Base-by-base conservation (phyloP, 192 early-diverging fungal species). In the Coemansia sp. region DNA sequence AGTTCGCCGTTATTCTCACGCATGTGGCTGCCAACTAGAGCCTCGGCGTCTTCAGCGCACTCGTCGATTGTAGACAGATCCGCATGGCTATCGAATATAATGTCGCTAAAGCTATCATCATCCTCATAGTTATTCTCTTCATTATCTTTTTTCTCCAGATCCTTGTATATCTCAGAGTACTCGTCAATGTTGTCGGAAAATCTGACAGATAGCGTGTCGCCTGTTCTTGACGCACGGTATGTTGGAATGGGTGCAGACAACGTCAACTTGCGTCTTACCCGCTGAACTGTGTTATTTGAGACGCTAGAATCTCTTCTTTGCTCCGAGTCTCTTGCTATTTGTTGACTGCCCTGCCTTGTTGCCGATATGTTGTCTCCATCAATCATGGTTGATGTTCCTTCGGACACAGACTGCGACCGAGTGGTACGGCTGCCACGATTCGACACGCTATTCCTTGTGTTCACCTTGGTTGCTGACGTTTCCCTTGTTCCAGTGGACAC, bases 221-320 rank as follows among this genome's bases (percentile, higher is more conserved):
- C 64, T 18, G 37, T 21, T 42, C 69, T 63, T 5, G 52, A 50
- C 9, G 76, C 59, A 10, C 67, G 70, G 38, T 73, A 73, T 11
- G 71, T 68, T 0, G 77, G 68, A 7, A 74, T 23, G 18, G 38
- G 62, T 0, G 60, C 63, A 1, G 77, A 79, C 6, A 79, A 47
- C 0, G 77, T 79, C 19, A 79, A 63, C 62, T 70, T 74, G 18
- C 77, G 77, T n/a, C 56, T 63, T 6, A 79, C 68, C 21, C 70
- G 63, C 0, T 64, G 64, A 2, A 61, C 41, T 3, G 53, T 50
- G 1, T 32, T 59, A 9, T 3, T 38, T 7, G 39, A 16, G n/a
- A 15, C 37, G 4, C n/a, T 23, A 16, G n/a, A 16, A 39, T 40
- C 39, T 40, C 57, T 41, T 26, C 13, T 40, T 11, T 10, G 12